These are phyloP conservation scores for Euphorbia celastroides DNA, from an alignment of 441 rosid species.

Conservation along the genomic window DNA sequence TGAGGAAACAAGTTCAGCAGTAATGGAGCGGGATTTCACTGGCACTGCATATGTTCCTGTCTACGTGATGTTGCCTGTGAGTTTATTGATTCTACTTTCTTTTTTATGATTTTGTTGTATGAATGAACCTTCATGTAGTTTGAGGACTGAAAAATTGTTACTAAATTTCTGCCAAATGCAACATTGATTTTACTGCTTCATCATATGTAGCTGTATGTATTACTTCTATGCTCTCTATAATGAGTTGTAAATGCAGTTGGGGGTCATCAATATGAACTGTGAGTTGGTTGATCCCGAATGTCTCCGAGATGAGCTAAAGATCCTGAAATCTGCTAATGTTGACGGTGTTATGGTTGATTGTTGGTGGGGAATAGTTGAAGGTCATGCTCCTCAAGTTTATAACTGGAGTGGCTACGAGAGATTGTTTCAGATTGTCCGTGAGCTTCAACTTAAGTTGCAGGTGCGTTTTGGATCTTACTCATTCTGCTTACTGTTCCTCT, in stretches of 20 bases:
- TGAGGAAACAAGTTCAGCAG: conserved; percentile 34
- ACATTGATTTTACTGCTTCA: not conserved
- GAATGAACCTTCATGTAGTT: not conserved
- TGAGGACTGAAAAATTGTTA: not conserved
- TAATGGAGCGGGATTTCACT: conserved; percentile 72
- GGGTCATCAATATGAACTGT: conserved; percentile 86
- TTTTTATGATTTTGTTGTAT: conserved; percentile 6
- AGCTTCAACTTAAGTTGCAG: conserved; percentile 85
- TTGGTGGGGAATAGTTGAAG: conserved; percentile 99
- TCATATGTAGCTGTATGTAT: not conserved
- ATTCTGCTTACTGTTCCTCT: not conserved
- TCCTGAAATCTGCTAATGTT: conserved; percentile 66
- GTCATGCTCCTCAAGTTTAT: conserved; percentile 82
- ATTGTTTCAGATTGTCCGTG: conserved; percentile 77
- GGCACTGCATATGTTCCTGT: conserved; percentile 78
- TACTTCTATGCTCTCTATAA: conserved; percentile 16
- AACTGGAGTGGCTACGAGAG: conserved; percentile 91
- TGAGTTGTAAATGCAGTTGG: conserved; percentile 47
- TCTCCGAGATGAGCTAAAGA: conserved; percentile 73
- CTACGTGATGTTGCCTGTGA: conserved; percentile 95
- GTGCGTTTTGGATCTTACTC: conserved; percentile 25
- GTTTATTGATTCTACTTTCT: conserved; percentile 18
- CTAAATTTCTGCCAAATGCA: not conserved
- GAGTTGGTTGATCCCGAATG: conserved; percentile 89
- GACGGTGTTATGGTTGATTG: conserved; percentile 93